Percentiles rank a stretch among this genome's conserved stretches.
phyloP scores from a whole-genome alignment of 768 basidiomycete species.

The Omphalotus guepiniiformis region DNA sequence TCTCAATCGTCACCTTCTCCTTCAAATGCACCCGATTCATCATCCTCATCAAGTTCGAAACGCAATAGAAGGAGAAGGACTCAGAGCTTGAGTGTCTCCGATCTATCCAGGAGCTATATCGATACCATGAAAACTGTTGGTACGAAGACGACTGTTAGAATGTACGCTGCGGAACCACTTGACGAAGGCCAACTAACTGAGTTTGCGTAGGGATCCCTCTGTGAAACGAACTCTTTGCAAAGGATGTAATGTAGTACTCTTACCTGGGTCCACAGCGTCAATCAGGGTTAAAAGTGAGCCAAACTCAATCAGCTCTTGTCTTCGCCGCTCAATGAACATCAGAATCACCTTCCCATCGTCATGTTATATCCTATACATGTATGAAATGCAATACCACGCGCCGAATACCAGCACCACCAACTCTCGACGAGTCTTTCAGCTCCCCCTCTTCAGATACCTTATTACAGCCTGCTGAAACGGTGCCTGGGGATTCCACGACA shows the following conservation, averaged over 20 bases:
- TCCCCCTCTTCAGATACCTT: neutral
- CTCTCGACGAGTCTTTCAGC: conserved; percentile 10
- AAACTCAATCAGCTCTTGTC: conserved; percentile 1
- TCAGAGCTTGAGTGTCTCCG: conserved; percentile 30
- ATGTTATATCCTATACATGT: conserved; percentile 58
- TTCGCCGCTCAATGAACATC: conserved; percentile 4
- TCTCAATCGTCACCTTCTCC: conserved; percentile 8
- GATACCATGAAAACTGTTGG: conserved; percentile 66
- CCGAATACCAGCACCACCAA: conserved; percentile 64
- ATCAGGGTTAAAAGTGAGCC: conserved; percentile 67
- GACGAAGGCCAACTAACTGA: neutral
- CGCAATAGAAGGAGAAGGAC: conserved; percentile 19
- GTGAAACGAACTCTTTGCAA: conserved; percentile 82
- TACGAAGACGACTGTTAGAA: conserved; percentile 70
- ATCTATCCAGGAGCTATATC: conserved; percentile 64
- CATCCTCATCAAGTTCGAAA: neutral
- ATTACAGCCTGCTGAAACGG: neutral
- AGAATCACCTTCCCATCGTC: conserved; percentile 43
- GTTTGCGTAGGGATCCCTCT: conserved; percentile 59
- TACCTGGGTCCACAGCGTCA: conserved; percentile 63
- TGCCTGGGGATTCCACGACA: neutral
- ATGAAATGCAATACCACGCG: conserved; percentile 51
- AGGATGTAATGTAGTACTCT: conserved; percentile 55
- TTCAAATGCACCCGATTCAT: neutral
- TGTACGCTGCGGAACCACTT: conserved; percentile 42